Conservation (phyloP, 768 basidiomycete genomes). For the Auriculariales sp. region DNA sequence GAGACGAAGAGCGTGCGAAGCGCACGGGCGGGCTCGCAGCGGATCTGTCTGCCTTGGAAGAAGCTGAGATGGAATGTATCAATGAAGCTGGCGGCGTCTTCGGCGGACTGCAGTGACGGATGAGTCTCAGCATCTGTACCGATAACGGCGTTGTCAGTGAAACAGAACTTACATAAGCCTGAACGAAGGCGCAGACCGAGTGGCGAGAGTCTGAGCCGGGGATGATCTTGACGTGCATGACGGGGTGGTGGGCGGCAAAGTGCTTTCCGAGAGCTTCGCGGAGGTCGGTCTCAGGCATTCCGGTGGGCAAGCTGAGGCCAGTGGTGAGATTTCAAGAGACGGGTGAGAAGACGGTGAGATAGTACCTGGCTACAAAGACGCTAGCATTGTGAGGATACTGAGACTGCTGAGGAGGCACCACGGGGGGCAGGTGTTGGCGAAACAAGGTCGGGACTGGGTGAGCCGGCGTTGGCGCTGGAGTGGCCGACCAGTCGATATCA, state of each 20-base stretch:
- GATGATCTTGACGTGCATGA: conserved; percentile 56
- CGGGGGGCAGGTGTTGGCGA: not conserved
- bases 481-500: too few relatives aligned
- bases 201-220: conserved; percentile 48
- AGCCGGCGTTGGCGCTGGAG: too few relatives aligned
- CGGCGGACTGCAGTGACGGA: conserved; percentile 1
- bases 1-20: conserved; percentile 63
- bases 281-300: conserved; percentile 51
- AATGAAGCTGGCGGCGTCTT: conserved; percentile 43
- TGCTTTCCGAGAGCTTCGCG: conserved; percentile 45
- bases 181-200: conserved; percentile 73
- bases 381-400: conserved; percentile 53
- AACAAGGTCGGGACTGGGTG: not conserved
- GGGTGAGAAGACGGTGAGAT: conserved; percentile 1
- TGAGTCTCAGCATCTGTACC: not conserved
- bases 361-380: conserved; percentile 72
- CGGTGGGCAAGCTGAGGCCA: conserved; percentile 44
- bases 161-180: conserved; percentile 49
- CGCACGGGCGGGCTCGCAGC: conserved; percentile 66
- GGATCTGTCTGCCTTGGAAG: conserved; percentile 58
- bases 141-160: conserved; percentile 4
- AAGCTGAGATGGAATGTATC: conserved; percentile 37
- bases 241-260: conserved; percentile 46
- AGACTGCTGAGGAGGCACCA: not conserved
- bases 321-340: conserved; percentile 1